Percentiles rank a stretch among this genome's conserved stretches.
Conservation (phyloP, 2,329 filamentous ascomycete genomes). For the Aspergillus sp. region DNA sequence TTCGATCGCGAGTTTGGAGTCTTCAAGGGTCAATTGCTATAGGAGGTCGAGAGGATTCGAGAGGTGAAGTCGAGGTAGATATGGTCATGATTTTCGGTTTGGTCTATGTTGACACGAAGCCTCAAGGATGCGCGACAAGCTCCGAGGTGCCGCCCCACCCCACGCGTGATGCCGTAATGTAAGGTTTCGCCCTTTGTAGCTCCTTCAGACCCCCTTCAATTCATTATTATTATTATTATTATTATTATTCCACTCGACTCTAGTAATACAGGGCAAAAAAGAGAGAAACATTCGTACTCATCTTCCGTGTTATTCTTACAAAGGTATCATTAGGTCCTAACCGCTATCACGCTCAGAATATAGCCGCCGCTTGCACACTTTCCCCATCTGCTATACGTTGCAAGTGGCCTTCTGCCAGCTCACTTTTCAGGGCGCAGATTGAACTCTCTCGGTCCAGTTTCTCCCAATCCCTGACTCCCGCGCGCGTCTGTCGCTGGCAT, state of each 20-base stretch:
- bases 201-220: not conserved
- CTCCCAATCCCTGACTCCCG: constrained; percentile 47
- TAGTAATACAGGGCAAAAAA: too few relatives aligned
- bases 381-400: constrained; percentile 46
- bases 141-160: constrained; percentile 10
- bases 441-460: constrained; percentile 46
- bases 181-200: not conserved
- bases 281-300: too few relatives aligned
- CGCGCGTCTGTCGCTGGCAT: constrained; percentile 42
- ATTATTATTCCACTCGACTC: too few relatives aligned
- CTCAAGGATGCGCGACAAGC: constrained; percentile 25
- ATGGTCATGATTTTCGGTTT: not conserved
- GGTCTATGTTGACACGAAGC: constrained; percentile 41
- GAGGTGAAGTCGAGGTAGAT: too few relatives aligned
- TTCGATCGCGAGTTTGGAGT: not conserved
- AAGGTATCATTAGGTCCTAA: not conserved
- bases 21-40: constrained; percentile 7
- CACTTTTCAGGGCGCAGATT: constrained; percentile 46
- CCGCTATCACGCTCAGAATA: constrained; percentile 29
- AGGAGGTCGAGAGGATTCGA: not conserved
- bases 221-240: too few relatives aligned
- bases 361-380: constrained; percentile 36
- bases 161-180: constrained; percentile 10
- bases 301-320: too few relatives aligned
- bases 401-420: constrained; percentile 48